Evolutionary conservation across 2,329 filamentous ascomycete genomes (phyloP).

Genomic region (Ophiocordyceps camponoti-leonardi): DNA sequence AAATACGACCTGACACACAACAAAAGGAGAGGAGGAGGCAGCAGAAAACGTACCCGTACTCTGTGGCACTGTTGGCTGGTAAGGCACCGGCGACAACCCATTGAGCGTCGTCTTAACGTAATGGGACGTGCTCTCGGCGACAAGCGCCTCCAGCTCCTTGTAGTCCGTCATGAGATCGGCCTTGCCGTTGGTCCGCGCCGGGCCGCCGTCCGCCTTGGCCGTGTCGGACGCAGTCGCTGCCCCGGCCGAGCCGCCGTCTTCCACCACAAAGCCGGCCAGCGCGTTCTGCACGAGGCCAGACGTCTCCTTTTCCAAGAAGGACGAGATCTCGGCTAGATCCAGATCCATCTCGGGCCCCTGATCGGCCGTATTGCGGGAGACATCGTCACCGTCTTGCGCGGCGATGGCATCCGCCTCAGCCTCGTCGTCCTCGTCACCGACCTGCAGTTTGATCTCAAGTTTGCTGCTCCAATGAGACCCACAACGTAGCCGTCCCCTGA

Average conservation of each 20-base stretch:
- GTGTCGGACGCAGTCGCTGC: conserved; percentile 1
- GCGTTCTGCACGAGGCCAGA: not conserved
- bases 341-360: conserved; percentile 12
- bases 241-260: conserved; percentile 13
- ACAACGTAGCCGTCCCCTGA: conserved; percentile 15
- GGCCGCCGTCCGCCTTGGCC: conserved; percentile 6
- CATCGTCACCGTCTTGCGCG: not conserved
- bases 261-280: conserved; percentile 18
- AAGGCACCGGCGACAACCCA: conserved; percentile 23
- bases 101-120: conserved; percentile 26
- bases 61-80: conserved; percentile 22
- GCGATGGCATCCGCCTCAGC: not conserved
- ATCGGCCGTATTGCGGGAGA: conserved; percentile 3
- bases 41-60: conserved; percentile 16
- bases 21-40: not conserved
- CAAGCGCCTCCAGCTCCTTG: conserved; percentile 24
- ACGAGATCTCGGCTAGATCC: conserved; percentile 22
- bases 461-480: conserved; percentile 15
- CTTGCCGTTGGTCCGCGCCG: conserved; percentile 13
- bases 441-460: conserved; percentile 17
- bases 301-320: conserved; percentile 20
- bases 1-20: too few species aligned
- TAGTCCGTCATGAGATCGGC: conserved; percentile 19
- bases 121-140: conserved; percentile 25
- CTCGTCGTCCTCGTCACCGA: conserved; percentile 9